Base-by-base conservation (phyloP, 1,139 yeast species). In the Pneumocystis oryctolagi region DNA sequence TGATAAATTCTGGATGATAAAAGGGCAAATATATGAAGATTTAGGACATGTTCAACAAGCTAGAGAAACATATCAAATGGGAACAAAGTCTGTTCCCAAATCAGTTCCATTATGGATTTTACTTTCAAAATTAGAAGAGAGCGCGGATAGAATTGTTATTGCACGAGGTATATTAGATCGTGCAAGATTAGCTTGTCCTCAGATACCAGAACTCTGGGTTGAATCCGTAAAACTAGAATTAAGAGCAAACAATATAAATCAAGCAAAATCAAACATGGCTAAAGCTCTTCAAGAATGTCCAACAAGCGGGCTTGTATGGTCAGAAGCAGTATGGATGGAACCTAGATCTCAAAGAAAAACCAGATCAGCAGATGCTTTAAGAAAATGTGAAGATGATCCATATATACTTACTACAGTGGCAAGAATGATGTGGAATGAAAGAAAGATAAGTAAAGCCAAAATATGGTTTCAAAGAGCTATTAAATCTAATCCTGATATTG, bases 401-500 rank as follows among this genome's bases (percentile, higher is more conserved):
- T 68, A 78, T 39, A 80, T 90, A 0, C 75, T 90, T 31, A 68
- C 82, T 32, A 78, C 82, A 1, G 84, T 88, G 60, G 97, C 94
- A 0, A 74, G 79, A 5, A 81, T 82, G 66, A 84, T 89, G 68
- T 87, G 87, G 85, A 70, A 75, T 2, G 87, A 83, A 42, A 85
- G 87, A 0, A 87, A 87, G 68, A 73, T 78, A 56, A 73, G 79
- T 1, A 84, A 84, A 68, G 89, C 95, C 0, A 76, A 77, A 64
- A 78, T 83, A 18, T 90, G 96, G 92, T 81, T 89, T 67, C 85
- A 85, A 60, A 78, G 89, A 62, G 85, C 94, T 2, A 71, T 84
- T 25, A 77, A 76, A 47, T 76, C 77, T n/a, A 83, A 84, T 65
- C 72, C 76, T 0, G 75, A 73, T 18, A 80, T 78, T 70, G 97